phyloP scores from a whole-genome alignment of 192 early-diverging fungal species.

The Chytriomyces sp. region DNA sequence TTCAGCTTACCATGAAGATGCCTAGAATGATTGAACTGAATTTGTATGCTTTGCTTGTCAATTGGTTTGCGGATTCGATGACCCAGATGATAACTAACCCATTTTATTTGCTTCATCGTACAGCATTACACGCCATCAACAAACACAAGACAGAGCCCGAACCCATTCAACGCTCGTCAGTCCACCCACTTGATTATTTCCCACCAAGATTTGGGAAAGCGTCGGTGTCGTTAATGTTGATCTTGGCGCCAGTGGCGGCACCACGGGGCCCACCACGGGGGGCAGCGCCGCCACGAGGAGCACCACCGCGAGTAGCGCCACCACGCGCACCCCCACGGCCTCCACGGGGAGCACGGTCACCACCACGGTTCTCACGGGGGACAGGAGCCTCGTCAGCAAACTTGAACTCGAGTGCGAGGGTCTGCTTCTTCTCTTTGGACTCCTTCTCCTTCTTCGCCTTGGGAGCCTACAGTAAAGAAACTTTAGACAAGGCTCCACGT shows the following conservation, averaged over 20 bases:
- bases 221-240: constrained; percentile 44
- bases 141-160: too few species aligned
- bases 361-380: constrained; percentile 40
- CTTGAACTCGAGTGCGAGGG: constrained; percentile 78
- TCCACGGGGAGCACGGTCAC: constrained; percentile 53
- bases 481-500: constrained; percentile 39
- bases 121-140: too few species aligned
- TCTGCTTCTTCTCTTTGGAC: constrained; percentile 59
- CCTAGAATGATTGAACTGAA: too few species aligned
- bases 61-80: too few species aligned
- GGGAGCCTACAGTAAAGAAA: constrained; percentile 11
- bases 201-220: constrained; percentile 48
- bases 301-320: constrained; percentile 44
- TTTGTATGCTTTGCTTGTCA: too few species aligned
- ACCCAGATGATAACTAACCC: too few species aligned
- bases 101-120: too few species aligned
- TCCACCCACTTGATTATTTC: constrained; percentile 27
- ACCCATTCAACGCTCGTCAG: too few species aligned
- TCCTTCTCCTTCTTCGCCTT: constrained; percentile 66
- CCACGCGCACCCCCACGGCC: constrained; percentile 64
- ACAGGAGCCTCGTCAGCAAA: constrained; percentile 65
- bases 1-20: too few species aligned
- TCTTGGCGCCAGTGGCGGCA: constrained; percentile 10
- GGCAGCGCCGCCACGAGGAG: constrained; percentile 64
- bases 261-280: constrained; percentile 18